Conservation (phyloP, 2,329 filamentous ascomycete species). For the Colletotrichum paranaense region DNA sequence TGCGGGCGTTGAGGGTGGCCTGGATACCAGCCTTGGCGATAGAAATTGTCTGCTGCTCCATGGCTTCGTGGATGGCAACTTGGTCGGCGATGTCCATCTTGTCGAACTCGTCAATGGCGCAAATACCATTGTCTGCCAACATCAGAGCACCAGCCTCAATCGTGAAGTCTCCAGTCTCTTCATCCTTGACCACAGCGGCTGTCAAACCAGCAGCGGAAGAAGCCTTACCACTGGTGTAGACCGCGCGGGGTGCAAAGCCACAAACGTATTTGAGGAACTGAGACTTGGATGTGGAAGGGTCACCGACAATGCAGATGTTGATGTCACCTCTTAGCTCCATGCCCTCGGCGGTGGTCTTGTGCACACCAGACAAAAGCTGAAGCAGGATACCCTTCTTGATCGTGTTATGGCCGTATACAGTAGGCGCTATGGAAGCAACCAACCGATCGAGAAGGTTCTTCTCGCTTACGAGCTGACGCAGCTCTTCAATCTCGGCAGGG, state of each 20-base stretch:
- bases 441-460: constrained; percentile 95
- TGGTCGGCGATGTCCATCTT: constrained; percentile 99
- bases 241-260: constrained; percentile 93
- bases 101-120: constrained; percentile 98
- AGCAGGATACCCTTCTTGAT: constrained; percentile 97
- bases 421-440: constrained; percentile 94
- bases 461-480: constrained; percentile 92
- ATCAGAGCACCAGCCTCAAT: constrained; percentile 98
- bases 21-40: constrained; percentile 99
- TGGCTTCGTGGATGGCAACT: constrained; percentile 99
- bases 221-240: constrained; percentile 98
- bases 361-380: constrained; percentile 95
- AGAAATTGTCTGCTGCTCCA: constrained; percentile 99
- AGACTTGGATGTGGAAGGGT: constrained; percentile 96
- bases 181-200: constrained; percentile 95
- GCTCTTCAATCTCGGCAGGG: constrained; percentile 87
- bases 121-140: constrained; percentile 97
- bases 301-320: constrained; percentile 98
- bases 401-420: constrained; percentile 96
- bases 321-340: constrained; percentile 97
- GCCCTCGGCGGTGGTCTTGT: constrained; percentile 90
- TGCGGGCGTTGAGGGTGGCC: constrained; percentile 94
- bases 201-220: constrained; percentile 98
- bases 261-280: constrained; percentile 99
- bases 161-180: constrained; percentile 98